These are phyloP conservation scores for Solanum sejunctum DNA, from an alignment of 257 asterid species.

Conservation along the genomic window DNA sequence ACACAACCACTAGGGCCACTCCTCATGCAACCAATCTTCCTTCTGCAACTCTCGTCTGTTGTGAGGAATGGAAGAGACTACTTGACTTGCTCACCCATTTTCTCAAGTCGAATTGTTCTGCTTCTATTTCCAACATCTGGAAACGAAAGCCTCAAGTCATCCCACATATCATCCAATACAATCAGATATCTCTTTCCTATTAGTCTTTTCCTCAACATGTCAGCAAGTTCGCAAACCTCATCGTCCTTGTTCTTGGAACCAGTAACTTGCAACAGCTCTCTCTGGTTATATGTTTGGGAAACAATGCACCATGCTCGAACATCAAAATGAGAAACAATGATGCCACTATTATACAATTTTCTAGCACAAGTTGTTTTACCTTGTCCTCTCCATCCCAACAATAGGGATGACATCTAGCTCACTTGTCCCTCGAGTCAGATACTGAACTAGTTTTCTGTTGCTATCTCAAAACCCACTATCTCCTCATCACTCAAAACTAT, in stretches of 20 bases:
- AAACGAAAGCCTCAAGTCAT: too few relatives aligned
- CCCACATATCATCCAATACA: constrained; percentile 4
- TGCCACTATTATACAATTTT: background rate
- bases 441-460: too few relatives aligned
- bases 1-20: too few relatives aligned
- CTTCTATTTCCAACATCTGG: background rate
- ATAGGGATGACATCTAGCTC: background rate
- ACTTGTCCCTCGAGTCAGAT: fast-evolving
- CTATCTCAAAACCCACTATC: background rate
- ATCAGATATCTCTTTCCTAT: background rate
- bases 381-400: background rate
- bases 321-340: background rate
- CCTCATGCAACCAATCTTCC: too few relatives aligned
- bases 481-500: background rate
- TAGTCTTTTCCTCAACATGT: background rate
- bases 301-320: background rate
- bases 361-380: background rate
- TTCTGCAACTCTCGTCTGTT: background rate
- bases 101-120: background rate
- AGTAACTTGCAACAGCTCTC: background rate
- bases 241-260: background rate
- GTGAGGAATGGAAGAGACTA: background rate
- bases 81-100: background rate
- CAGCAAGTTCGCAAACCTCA: background rate
- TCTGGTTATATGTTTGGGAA: background rate